Base-by-base conservation (phyloP, 768 basidiomycete species). In the Auricularia cornea region DNA sequence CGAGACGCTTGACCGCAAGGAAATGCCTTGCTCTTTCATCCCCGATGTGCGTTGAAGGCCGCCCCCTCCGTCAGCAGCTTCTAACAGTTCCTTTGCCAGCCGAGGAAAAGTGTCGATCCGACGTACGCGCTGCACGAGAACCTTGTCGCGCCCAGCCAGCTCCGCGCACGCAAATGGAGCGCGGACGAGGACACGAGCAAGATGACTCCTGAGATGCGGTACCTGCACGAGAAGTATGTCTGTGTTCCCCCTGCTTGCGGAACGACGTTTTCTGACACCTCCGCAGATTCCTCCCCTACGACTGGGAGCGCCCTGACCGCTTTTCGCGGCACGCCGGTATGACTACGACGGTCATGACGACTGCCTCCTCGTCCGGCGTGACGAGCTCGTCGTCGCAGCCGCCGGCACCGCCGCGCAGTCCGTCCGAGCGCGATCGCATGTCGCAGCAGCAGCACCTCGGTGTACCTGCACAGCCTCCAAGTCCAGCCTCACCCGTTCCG, bases 121-220 rank as follows among this genome's bases (percentile, higher is more conserved):
- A 78, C 78, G 20, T 78, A 80, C 65, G 78, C 79, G 67, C 68
- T 80, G 16, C 77, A 80, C 60, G 79, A 80, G 68, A 68, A 79
- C 28, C 60, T 80, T 51, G 66, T 80, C 23, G 78, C 79, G 65
- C 78, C 79, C 69, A 79, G 78, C 68, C 77, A 78, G 20, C 68
- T 80, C 26, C 79, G 78, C 64, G 79, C 79, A 4, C 69, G 76
- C 60, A 80, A 79, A 66, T 69, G 78, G n/a, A 79, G 78, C 60
- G 75, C 76, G 33, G 75, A 76, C 28, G 70, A 77, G 60, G 78
- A 79, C 67, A 59, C 77, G 23, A 73, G 73, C 28, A 64, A 67
- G 30, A 68, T 80, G 64, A 72, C 72, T 20, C 70, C 74, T 8
- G 79, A 80, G 62, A 76, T 76, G 74, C 67, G 77, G 33, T 67